These are phyloP conservation scores for Erysimum cheiri DNA, from an alignment of 441 rosid species.

Conservation along the genomic window DNA sequence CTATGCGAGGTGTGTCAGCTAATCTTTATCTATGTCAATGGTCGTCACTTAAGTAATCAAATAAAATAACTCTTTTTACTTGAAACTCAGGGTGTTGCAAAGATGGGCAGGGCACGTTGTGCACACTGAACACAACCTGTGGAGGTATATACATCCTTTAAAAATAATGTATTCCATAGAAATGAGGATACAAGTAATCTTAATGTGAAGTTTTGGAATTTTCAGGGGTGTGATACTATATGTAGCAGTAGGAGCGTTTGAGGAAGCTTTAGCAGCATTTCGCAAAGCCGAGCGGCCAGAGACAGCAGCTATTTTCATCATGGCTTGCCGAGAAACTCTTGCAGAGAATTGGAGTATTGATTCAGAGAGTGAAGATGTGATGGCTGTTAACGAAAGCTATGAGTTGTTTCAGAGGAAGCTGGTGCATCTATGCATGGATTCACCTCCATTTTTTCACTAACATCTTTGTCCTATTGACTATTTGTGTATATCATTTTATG, in stretches of 20 bases:
- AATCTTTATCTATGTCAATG: not conserved
- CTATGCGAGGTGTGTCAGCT: slow-evolving; percentile 63
- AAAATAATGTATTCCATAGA: not conserved
- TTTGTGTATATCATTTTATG: not conserved
- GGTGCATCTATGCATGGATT: slow-evolving; percentile 87
- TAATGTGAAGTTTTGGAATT: not conserved
- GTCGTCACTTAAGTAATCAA: not conserved
- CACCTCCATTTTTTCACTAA: slow-evolving; percentile 65
- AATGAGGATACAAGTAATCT: not conserved
- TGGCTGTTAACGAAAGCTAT: slow-evolving; percentile 68
- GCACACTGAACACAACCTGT: slow-evolving; percentile 70
- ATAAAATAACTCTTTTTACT: not conserved
- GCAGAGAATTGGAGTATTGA: slow-evolving; percentile 53
- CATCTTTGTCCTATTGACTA: not conserved
- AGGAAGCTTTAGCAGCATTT: slow-evolving; percentile 73
- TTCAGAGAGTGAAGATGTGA: slow-evolving; percentile 68
- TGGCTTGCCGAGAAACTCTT: slow-evolving; percentile 75
- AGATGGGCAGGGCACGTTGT: slow-evolving; percentile 88
- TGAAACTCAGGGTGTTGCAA: slow-evolving; percentile 65
- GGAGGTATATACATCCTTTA: slow-evolving; percentile 61
- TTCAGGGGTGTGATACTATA: slow-evolving; percentile 80
- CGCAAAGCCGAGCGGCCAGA: slow-evolving; percentile 79
- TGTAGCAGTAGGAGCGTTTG: slow-evolving; percentile 84
- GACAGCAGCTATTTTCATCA: slow-evolving; percentile 83
- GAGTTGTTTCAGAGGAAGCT: slow-evolving; percentile 77